Percentiles rank a stretch among this genome's conserved stretches.
These are phyloP conservation scores for Camillea tinctor DNA, from an alignment of 2,329 filamentous ascomycete genomes.

Conservation along the genomic window DNA sequence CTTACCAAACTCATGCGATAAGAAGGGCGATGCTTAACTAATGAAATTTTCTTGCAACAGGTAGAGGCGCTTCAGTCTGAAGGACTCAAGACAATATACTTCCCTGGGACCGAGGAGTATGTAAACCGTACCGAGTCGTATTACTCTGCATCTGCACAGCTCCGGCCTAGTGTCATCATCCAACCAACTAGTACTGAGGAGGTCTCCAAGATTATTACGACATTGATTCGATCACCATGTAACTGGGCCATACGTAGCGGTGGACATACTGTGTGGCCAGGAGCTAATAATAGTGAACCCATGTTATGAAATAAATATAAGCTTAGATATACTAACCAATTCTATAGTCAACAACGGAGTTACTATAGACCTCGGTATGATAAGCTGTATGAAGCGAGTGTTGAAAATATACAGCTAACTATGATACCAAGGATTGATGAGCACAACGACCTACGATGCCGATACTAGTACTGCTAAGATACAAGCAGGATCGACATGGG, in stretches of 20 bases:
- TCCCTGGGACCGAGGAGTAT: slow-evolving; percentile 3
- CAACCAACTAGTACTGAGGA: background rate
- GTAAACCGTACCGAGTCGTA: slow-evolving; percentile 8
- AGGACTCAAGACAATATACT: slow-evolving; percentile 5
- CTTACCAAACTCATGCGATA: background rate
- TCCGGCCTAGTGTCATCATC: slow-evolving; percentile 6
- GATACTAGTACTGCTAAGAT: slow-evolving; percentile 31
- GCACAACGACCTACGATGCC: slow-evolving; percentile 27
- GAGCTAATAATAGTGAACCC: background rate
- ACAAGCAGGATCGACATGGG: slow-evolving; percentile 27
- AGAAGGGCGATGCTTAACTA: background rate
- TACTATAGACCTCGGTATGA: background rate
- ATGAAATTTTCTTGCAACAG: background rate
- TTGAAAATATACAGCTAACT: background rate
- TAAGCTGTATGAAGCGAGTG: background rate
- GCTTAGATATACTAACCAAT: background rate
- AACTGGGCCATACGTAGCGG: background rate
- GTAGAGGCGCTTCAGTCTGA: background rate
- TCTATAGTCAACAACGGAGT: background rate
- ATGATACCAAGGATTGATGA: slow-evolving; percentile 22
- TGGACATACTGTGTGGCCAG: background rate
- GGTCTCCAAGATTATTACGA: background rate
- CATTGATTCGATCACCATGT: background rate
- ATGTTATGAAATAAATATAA: background rate
- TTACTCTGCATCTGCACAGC: slow-evolving; percentile 4